Evolutionary conservation across 306 rosid genomes (phyloP), one percentile per base, ranked within the genome.

Genomic region (Abrus pulchellus): DNA sequence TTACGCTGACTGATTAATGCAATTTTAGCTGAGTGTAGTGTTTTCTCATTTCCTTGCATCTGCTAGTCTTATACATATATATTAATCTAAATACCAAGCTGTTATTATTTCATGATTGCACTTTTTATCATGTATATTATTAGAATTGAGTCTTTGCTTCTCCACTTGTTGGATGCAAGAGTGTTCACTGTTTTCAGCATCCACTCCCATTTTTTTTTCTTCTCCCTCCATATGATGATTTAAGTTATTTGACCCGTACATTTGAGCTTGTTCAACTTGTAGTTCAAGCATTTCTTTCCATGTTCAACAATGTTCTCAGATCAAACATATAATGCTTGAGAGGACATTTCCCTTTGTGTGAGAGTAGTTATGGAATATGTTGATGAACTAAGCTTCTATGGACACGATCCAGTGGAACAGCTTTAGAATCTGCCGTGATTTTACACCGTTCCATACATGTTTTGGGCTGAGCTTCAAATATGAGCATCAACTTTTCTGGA

Each of bases 1-100:
- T 81, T 90, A 85, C 90, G 82, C 82, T 45, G 75, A 78, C 85
- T 86, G 70, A 82, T 83, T 60, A 82, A 82, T 74, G 87, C 87
- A 85, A 77, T 82, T 88, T 78, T 88, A 85, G 86, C 72, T 54
- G 9, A 61, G 59, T 78, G 78, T 82, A 78, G 83, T 68, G 76
- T 71, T 73, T 83, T 85, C 76, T 62, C 41, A 53, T 28, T 77
- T 72, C 6, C 68, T 50, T 52, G 64, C 47, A 67, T 78, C 67
- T 84, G 63, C 77, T 85, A 72, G 75, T 50, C 73, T 56, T 68
- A 78, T 61, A 69, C 49, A 49, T 75, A 80, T 74, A 60, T 83
- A 70, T 41, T 59, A 68, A 71, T 29, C 54, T 11, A 10, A 12
- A 9, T 6, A 11, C 13, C 27, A 13, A 50, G 52, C 54, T 75